A percentile compares a stretch with the other conserved stretches of the same genome.
Conservation (phyloP, 805 yeast species). For the Metschnikowia continentalis region DNA sequence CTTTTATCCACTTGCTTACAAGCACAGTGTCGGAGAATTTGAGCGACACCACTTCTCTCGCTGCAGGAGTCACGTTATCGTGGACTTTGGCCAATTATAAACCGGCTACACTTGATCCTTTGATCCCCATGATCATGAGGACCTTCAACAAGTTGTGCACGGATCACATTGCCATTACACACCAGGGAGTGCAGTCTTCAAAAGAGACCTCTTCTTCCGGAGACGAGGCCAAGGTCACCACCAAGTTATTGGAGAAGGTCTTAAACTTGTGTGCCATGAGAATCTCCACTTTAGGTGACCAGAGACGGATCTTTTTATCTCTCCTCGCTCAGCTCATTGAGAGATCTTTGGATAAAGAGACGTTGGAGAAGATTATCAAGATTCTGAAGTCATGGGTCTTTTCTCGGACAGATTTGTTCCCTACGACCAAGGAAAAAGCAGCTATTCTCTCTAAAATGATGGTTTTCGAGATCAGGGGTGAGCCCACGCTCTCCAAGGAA, state of each 20-base stretch:
- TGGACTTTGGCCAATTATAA: conserved; percentile 77
- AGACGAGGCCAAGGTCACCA: conserved; percentile 75
- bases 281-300: conserved; percentile 86
- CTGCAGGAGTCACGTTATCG: conserved; percentile 79
- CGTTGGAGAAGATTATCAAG: conserved; percentile 67
- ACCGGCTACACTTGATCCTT: conserved; percentile 70
- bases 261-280: conserved; percentile 75
- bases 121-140: conserved; percentile 74
- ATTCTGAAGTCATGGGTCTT: conserved; percentile 90
- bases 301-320: conserved; percentile 81
- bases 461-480: conserved; percentile 86
- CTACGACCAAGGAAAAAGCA: conserved; percentile 93
- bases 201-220: conserved; percentile 41
- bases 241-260: conserved; percentile 69
- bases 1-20: conserved; percentile 57
- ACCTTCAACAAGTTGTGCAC: conserved; percentile 86
- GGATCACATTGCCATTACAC: conserved; percentile 72
- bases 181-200: conserved; percentile 37
- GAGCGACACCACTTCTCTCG: conserved; percentile 66
- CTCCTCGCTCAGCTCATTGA: conserved; percentile 87
- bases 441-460: conserved; percentile 91
- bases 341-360: conserved; percentile 71
- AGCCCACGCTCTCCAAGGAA: conserved; percentile 67
- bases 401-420: conserved; percentile 75
- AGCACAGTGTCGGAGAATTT: conserved; percentile 78